Base-by-base conservation (phyloP, 179 eudicot genomes). In the Nepenthes alata region DNA sequence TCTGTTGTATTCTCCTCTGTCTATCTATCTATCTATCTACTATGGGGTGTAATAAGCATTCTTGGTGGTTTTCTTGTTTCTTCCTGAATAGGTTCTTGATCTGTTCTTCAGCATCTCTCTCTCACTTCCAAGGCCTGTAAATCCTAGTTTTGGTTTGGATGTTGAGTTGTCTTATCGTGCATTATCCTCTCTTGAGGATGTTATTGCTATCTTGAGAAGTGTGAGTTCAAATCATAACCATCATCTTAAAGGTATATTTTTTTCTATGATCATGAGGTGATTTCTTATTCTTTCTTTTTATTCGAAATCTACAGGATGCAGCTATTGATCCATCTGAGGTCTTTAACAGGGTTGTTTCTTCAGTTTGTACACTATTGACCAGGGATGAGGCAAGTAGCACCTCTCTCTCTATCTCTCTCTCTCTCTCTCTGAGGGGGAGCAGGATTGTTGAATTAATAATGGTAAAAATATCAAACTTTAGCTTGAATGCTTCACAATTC, bases 311-410 rank as follows among this genome's bases (percentile, higher is more conserved):
- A 64, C 81, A 94, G 99, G 99, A 94, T 81, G 91, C 99, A 47
- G 87, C 97, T 53, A 88, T 94, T 69, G 99, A 94, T 76, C 96
- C 91, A 39, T 94, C 99, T 25, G 99, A 94, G 74, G 96, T 94
- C 61, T 94, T 94, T 63, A 90, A 84, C 76, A 77, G 99, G 77
- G 78, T 90, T 62, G 87, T 94, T 76, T 87, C 89, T 38, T 82
- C 89, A 41, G 78, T 94, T 15, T 85, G 99, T 80, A 74, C 79
- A 45, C 77, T 94, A 62, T 65, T 94, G 63, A 80, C 97, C 3
- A 89, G 79, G 68, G 94, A 89, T 70, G 97, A 93, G 95, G 98
- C 81, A 58, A 76, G 67, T 61, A 38, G 6, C 2, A 41, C 45
- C 45, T 41, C 45, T 41, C 45, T 37, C 53, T 58, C 25, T 55